Evolutionary conservation across 768 basidiomycete species (phyloP).

Genomic region (Neoboletus magnificus): DNA sequence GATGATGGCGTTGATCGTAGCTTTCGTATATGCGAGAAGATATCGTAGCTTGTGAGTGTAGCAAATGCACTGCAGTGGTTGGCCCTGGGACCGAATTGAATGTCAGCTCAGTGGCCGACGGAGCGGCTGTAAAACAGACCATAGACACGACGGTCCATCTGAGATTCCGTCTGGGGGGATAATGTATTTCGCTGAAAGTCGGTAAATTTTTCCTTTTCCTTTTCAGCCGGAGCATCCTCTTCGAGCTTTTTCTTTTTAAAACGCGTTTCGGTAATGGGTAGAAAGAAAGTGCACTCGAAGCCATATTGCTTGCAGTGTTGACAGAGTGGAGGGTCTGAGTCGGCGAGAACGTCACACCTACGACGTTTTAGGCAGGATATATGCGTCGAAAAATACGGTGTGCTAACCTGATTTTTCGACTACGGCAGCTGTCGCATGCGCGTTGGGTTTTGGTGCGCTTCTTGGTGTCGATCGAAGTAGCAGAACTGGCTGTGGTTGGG

Average conservation of each 20-base stretch:
- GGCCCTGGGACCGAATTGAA: slow-evolving; percentile 59
- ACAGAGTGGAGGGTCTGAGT: slow-evolving; percentile 77
- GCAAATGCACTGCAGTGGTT: slow-evolving; percentile 78
- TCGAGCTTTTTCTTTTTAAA: slow-evolving; percentile 95
- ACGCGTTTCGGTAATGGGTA: slow-evolving; percentile 97
- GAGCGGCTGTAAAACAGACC: slow-evolving; percentile 40
- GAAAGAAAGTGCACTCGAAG: slow-evolving; percentile 95
- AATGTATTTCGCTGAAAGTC: slow-evolving; percentile 34
- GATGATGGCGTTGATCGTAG: slow-evolving; percentile 86
- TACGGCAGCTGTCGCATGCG: slow-evolving; percentile 88
- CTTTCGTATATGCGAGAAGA: slow-evolving; percentile 81
- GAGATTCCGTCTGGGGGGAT: slow-evolving; percentile 47
- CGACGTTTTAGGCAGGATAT: slow-evolving; percentile 8
- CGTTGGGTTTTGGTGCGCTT: slow-evolving; percentile 92
- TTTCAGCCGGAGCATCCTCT: slow-evolving; percentile 50
- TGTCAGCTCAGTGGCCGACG: slow-evolving; percentile 17
- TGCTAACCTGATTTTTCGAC: slow-evolving; percentile 77
- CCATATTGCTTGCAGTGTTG: slow-evolving; percentile 94
- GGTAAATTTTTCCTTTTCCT: slow-evolving; percentile 34
- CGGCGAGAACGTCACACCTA: slow-evolving; percentile 80
- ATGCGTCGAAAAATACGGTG: slow-evolving; percentile 1
- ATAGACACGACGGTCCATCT: slow-evolving; percentile 60
- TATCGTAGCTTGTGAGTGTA: slow-evolving; percentile 88
- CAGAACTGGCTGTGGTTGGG: slow-evolving; percentile 27
- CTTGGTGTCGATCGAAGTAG: slow-evolving; percentile 55